These are phyloP conservation scores for Bruguiera gymnorhiza DNA, from an alignment of 345 rosid genomes.

Conservation along the genomic window DNA sequence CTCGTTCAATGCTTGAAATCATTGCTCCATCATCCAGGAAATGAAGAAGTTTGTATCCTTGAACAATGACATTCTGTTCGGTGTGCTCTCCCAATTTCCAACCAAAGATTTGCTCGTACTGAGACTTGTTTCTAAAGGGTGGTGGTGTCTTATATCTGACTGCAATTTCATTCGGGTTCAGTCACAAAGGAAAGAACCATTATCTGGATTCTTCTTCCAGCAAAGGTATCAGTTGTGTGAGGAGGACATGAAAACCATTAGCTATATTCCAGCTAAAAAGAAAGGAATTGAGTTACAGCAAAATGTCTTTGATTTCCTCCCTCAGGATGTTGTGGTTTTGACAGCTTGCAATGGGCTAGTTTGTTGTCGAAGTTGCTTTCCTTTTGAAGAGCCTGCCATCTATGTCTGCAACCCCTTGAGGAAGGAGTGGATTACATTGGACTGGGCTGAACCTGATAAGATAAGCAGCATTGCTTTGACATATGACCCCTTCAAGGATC, in stretches of 20 bases:
- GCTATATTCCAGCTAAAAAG: slow-evolving; percentile 29
- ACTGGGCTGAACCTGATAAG: slow-evolving; percentile 27
- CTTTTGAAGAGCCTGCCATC: slow-evolving; percentile 27
- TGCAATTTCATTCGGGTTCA: slow-evolving; percentile 26
- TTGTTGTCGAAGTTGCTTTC: slow-evolving; percentile 35
- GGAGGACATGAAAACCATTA: slow-evolving; percentile 28
- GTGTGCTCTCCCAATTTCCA: slow-evolving; percentile 36
- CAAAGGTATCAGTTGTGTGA: slow-evolving; percentile 18
- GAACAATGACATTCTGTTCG: slow-evolving; percentile 23
- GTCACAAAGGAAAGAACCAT: slow-evolving; percentile 22
- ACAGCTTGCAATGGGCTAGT: slow-evolving; percentile 40
- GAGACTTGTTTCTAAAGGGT: slow-evolving; percentile 32
- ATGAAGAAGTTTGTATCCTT: slow-evolving; percentile 7
- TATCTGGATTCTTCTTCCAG: slow-evolving; percentile 41
- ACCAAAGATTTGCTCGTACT: slow-evolving; percentile 28
- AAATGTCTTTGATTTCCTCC: slow-evolving; percentile 33
- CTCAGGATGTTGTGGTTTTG: slow-evolving; percentile 34
- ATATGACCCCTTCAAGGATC: slow-evolving; percentile 31
- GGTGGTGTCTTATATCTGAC: slow-evolving; percentile 29
- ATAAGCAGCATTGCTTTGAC: slow-evolving; percentile 29
- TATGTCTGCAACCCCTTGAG: slow-evolving; percentile 43
- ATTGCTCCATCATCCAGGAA: slow-evolving; percentile 7
- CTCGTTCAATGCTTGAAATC: background rate
- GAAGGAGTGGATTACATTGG: slow-evolving; percentile 31
- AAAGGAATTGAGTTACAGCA: slow-evolving; percentile 14